Evolutionary conservation across 768 basidiomycete species (phyloP).

Genomic region (Tulasnella sp.): DNA sequence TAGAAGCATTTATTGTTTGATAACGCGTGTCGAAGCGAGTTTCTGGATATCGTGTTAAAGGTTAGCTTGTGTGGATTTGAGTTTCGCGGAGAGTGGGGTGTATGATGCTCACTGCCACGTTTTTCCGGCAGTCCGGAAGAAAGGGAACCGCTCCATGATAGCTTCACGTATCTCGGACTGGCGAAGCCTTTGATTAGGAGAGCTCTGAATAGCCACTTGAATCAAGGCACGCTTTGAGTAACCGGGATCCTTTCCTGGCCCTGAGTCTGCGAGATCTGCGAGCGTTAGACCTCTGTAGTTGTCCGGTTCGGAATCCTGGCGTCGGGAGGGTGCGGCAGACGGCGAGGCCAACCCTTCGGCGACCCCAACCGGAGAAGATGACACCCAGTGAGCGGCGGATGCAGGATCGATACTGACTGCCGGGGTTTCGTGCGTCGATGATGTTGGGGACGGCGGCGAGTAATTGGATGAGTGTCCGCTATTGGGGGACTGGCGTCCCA

Average conservation of each 20-base stretch:
- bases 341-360: too few relatives aligned
- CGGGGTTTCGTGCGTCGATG: too few relatives aligned
- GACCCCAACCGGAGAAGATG: too few relatives aligned
- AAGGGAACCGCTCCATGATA: background rate
- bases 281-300: conserved; percentile 4
- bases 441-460: too few relatives aligned
- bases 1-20: conserved; percentile 2
- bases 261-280: background rate
- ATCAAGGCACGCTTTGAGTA: conserved; percentile 5
- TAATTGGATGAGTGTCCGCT: too few relatives aligned
- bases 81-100: background rate
- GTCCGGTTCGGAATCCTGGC: background rate
- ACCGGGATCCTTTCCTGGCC: background rate
- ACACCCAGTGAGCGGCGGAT: too few relatives aligned
- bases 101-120: conserved; percentile 6
- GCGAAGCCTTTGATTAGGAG: background rate
- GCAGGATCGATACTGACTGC: too few relatives aligned
- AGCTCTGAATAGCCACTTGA: conserved; percentile 8
- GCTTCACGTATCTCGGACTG: conserved; percentile 8
- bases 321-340: too few relatives aligned
- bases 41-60: background rate
- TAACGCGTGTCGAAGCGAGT: conserved; percentile 5
- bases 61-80: background rate
- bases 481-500: too few relatives aligned
- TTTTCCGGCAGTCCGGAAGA: conserved; percentile 3